Conservation (phyloP, 257 asterid species). For the Parsonsia alboflavescens region DNA sequence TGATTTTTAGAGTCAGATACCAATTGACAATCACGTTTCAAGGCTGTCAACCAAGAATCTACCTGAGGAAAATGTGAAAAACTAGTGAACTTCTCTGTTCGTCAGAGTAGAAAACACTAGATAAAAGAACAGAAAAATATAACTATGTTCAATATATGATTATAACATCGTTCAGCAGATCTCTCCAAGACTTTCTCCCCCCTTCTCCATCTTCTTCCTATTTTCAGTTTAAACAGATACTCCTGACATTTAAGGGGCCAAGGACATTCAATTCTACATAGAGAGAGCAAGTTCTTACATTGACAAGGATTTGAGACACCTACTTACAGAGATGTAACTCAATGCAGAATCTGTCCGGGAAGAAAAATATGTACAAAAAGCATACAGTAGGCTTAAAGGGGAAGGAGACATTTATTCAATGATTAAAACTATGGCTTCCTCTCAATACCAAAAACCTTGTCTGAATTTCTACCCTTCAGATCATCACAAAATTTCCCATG, state of each 20-base stretch:
- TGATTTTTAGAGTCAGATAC: conserved; percentile 23
- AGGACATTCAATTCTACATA: no score
- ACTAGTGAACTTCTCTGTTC: not conserved
- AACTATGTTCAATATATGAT: not conserved
- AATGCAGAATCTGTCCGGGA: not conserved
- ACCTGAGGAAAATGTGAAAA: conserved; percentile 36
- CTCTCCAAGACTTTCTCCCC: not conserved
- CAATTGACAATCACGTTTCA: conserved; percentile 44
- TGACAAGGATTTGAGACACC: no score
- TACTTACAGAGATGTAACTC: not conserved
- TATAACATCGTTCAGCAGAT: not conserved
- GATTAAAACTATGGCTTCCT: not conserved
- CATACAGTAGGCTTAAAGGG: no score
- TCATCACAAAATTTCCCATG: not conserved
- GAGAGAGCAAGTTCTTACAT: not conserved
- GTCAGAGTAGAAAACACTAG: not conserved
- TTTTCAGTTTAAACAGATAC: not conserved
- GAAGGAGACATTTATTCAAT: no score
- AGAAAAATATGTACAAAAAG: not conserved
- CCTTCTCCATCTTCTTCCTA: not conserved
- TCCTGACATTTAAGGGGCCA: not conserved
- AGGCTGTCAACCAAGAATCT: conserved; percentile 71
- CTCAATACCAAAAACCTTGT: not conserved
- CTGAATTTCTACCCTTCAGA: not conserved
- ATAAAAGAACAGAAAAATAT: not conserved